These are phyloP conservation scores for Fusarium devonianum DNA, from an alignment of 2,329 filamentous ascomycete genomes.

Conservation along the genomic window DNA sequence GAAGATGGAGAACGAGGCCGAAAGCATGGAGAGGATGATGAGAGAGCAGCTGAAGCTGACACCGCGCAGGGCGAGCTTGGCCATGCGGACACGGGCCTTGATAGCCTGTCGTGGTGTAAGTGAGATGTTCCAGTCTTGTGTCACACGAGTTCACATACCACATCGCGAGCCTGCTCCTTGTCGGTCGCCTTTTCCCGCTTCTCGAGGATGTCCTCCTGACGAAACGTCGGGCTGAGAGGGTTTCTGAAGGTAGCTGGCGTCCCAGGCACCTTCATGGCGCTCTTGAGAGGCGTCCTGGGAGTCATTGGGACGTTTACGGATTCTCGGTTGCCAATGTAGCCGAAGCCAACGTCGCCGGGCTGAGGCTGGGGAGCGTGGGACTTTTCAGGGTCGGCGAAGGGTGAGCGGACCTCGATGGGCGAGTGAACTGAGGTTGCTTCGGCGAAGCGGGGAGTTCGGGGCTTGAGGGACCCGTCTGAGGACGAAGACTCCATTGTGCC, in stretches of 20 bases:
- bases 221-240: constrained; percentile 88
- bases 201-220: constrained; percentile 85
- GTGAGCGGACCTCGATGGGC: constrained; percentile 68
- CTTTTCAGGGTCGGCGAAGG: constrained; percentile 67
- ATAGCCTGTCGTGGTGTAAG: constrained; percentile 71
- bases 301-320: constrained; percentile 69
- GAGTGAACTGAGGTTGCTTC: constrained; percentile 83
- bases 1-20: constrained; percentile 90
- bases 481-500: constrained; percentile 60
- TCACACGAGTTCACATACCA: constrained; percentile 68
- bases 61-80: constrained; percentile 92
- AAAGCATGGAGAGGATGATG: constrained; percentile 90
- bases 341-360: constrained; percentile 89
- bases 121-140: constrained; percentile 3
- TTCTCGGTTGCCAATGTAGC: constrained; percentile 77
- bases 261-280: constrained; percentile 86
- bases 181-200: constrained; percentile 83
- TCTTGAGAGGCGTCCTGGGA: constrained; percentile 84
- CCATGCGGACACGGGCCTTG: constrained; percentile 88
- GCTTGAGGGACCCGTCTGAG: constrained; percentile 67
- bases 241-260: constrained; percentile 79
- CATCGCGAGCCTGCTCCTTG: constrained; percentile 83
- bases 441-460: constrained; percentile 79
- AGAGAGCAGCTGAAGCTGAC: constrained; percentile 97
- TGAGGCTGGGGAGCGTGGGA: constrained; percentile 67